A percentile compares a stretch with the other conserved stretches of the same genome.
Evolutionary conservation across 768 basidiomycete species (phyloP).

Genomic region (Crucibulum laeve): DNA sequence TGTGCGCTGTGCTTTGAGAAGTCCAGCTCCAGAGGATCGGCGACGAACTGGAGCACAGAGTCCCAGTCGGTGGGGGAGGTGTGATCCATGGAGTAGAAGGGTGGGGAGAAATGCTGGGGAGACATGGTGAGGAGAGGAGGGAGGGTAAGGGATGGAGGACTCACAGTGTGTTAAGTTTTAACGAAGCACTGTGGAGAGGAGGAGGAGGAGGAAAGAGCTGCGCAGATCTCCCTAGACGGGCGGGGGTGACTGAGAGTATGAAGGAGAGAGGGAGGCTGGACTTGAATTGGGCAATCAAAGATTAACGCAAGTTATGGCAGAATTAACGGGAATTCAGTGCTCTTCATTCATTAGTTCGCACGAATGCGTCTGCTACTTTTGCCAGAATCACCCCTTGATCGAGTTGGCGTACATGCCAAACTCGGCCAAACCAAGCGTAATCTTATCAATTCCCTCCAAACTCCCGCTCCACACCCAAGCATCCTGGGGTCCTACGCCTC

Average conservation of each 20-base stretch:
- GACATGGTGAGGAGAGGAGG: not conserved
- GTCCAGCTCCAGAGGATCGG: slow-evolving; percentile 39
- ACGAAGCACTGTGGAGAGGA: not conserved
- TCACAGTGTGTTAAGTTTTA: no score
- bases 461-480: no score
- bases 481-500: no score
- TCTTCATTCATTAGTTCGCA: no score
- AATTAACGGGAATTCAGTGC: no score
- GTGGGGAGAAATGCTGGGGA: slow-evolving; percentile 10
- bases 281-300: not conserved
- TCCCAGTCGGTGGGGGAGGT: slow-evolving; percentile 42
- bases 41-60: slow-evolving; percentile 57
- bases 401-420: no score
- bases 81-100: slow-evolving; percentile 31
- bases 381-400: no score
- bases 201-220: not conserved
- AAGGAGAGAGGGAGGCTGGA: not conserved
- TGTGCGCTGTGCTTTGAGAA: slow-evolving; percentile 27
- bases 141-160: not conserved
- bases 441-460: no score
- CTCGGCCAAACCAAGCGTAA: no score
- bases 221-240: not conserved
- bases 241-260: not conserved
- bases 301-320: no score
- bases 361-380: no score